Evolutionary conservation across 768 basidiomycete genomes (phyloP), one percentile per base, ranked within the genome.

Genomic region (Pleurotus sapidus): DNA sequence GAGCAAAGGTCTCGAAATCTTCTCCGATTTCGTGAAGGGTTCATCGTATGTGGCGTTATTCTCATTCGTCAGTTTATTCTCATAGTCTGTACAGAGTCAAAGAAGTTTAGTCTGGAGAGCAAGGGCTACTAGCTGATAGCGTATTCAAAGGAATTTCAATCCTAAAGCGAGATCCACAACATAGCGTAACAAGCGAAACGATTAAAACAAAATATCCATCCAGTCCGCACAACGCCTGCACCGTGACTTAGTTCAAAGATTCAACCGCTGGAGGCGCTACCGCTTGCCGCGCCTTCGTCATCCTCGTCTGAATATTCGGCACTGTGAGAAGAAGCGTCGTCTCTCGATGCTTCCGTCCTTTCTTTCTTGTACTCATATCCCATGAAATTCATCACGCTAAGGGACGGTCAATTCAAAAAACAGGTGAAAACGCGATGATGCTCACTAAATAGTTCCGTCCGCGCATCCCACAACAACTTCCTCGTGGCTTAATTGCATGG

Each of bases 391-490:
- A 70, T 70, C 27, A 71, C 68, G 46, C 68, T 39, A 7, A 45
- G 60, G 23, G 5, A 47, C 34, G 43, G 56, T 68, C 62, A 68
- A 56, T 23, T 38, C n/a, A 40, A 46, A 45, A 30, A 15, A 53
- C 40, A 18, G 27, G 18, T 27, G 18, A 24, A 38, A 38, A 49
- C 56, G 34, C 34, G 61, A n/a, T 37, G 61, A n/a, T 12, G 77
- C 91, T 74, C 60, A 94, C 91, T 94, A 94, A 63, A 94, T 94
- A 3, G 90, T 92, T 12, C 92, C 92, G 70, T 94, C 92, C 24
- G 91, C 91, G 75, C 92, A 94, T 0, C 92, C 92, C 25, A 95
- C 90, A 15, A 94, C 92, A 1, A 95, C 88, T 67, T 94, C 91
- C 65, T 95, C 93, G 62, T 93, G 89, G 63, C 89, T 93, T 64